Base-by-base conservation (phyloP, 768 basidiomycete species). In the Xerocomus spinulosus region DNA sequence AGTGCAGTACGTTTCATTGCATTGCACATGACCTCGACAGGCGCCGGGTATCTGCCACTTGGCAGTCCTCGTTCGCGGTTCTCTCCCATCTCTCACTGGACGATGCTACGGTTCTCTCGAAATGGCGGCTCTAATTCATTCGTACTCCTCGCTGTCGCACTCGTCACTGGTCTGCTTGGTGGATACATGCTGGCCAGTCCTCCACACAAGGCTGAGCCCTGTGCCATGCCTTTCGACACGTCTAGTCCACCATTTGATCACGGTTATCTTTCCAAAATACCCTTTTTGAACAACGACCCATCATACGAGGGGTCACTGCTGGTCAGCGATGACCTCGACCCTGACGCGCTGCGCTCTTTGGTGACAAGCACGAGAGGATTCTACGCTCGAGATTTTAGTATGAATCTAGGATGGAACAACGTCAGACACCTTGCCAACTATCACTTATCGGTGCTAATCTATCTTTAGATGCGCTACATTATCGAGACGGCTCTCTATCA, bases 401-500 rank as follows among this genome's bases (percentile, higher is more conserved):
- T 75, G 46, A 67, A 66, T 3, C 56, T 77, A 5, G 76, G 75
- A 17, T 76, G 74, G 73, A 76, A 77, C 54, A 77, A 76, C 37
- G 73, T 75, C 26, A 49, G 73, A 35, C 9, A 34, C 25, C 12
- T 18, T 43, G 10, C 14, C n/a, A 30, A 14, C 25, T 23, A 9
- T 8, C 23, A 5, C 43, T 29, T 32, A 44, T 40, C 3, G 21
- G 24, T 26, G 21, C 53, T 50, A 30, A 57, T 20, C 18, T 10
- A 14, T 24, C 21, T 35, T 28, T 34, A 74, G 75, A 67, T 76
- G 66, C 70, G 75, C 17, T 76, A 76, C 51, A 77, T 77, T 49
- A 68, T 76, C 48, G 75, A 76, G 51, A 70, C 73, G 2, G 62
- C 71, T 9, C 52, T 76, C 15, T 44, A 73, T 13, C 76, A 76